Conservation (phyloP, 148 eudicot genomes). For the Camellia sinensis region DNA sequence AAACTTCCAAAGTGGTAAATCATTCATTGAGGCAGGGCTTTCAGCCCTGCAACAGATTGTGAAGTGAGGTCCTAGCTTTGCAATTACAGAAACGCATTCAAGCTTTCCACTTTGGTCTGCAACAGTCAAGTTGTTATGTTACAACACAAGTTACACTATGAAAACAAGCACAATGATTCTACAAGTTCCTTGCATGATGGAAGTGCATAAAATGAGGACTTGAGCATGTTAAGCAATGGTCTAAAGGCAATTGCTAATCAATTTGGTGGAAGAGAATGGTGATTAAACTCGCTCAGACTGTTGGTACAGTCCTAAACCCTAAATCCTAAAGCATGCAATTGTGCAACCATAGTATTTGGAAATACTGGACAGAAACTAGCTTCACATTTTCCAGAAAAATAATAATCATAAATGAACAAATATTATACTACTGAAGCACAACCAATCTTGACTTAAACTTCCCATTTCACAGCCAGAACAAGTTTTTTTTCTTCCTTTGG, state of each 20-base stretch:
- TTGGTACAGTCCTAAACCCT: not conserved
- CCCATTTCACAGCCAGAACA: not conserved
- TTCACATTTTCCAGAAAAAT: not conserved
- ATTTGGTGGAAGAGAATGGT: not conserved
- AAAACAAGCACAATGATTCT: not conserved
- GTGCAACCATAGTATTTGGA: too few species aligned
- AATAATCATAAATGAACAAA: not conserved
- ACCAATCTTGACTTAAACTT: not conserved
- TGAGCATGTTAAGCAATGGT: not conserved
- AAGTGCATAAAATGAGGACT: not conserved
- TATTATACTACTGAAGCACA: not conserved
- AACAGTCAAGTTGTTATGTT: conserved; percentile 10
- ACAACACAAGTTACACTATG: not conserved
- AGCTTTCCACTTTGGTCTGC: conserved; percentile 98
- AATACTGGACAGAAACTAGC: too few species aligned
- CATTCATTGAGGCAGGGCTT: conserved; percentile 92
- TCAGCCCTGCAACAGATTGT: conserved; percentile 88
- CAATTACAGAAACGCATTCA: conserved; percentile 75
- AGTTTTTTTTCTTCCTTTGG: not conserved
- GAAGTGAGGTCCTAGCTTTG: conserved; percentile 69
- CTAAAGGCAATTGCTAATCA: conserved; percentile 2
- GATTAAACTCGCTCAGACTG: not conserved
- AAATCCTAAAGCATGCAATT: not conserved
- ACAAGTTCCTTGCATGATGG: not conserved
- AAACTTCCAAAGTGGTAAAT: conserved; percentile 91